phyloP scores from a whole-genome alignment of 2,329 filamentous ascomycete species.

The Calonectria crousiana region DNA sequence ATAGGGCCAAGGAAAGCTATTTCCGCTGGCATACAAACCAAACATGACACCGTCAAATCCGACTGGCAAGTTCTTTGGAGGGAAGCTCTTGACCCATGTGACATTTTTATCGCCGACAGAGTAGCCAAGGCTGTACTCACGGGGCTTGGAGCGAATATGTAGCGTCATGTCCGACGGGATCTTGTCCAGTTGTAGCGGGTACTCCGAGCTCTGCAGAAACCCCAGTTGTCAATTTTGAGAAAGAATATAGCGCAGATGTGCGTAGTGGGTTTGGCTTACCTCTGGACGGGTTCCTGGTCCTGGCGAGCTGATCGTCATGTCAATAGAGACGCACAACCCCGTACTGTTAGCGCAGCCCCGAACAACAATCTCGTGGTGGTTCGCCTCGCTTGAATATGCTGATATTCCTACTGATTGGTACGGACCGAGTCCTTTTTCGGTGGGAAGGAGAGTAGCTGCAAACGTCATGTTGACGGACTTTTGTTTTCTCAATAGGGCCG shows the following conservation, averaged over 20 bases:
- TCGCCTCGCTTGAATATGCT: slow-evolving; percentile 41
- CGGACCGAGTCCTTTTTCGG: slow-evolving; percentile 28
- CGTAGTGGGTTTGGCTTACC: background rate
- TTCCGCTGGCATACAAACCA: slow-evolving; percentile 38
- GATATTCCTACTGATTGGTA: slow-evolving; percentile 43
- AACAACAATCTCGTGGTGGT: slow-evolving; percentile 44
- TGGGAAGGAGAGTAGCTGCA: slow-evolving; percentile 34
- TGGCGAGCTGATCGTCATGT: slow-evolving; percentile 18
- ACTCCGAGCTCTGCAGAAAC: slow-evolving; percentile 19
- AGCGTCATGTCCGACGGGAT: slow-evolving; percentile 30
- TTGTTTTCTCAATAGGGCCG: slow-evolving; percentile 46
- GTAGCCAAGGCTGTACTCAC: slow-evolving; percentile 40
- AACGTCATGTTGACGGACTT: slow-evolving; percentile 48
- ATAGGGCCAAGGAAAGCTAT: slow-evolving; percentile 37
- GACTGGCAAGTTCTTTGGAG: slow-evolving; percentile 26
- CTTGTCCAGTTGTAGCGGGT: slow-evolving; percentile 7
- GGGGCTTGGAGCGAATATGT: slow-evolving; percentile 38
- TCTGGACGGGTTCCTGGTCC: slow-evolving; percentile 26
- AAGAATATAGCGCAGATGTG: too few relatives aligned
- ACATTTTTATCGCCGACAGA: slow-evolving; percentile 11
- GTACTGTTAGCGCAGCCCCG: slow-evolving; percentile 39
- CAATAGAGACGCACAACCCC: slow-evolving; percentile 36
- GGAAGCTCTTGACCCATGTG: slow-evolving; percentile 35
- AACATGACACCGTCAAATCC: slow-evolving; percentile 40
- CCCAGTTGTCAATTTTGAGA: background rate